A percentile compares a stretch with the other conserved stretches of the same genome.
These are phyloP conservation scores for Leucogyrophana mollusca DNA, from an alignment of 768 basidiomycete genomes.

Conservation along the genomic window DNA sequence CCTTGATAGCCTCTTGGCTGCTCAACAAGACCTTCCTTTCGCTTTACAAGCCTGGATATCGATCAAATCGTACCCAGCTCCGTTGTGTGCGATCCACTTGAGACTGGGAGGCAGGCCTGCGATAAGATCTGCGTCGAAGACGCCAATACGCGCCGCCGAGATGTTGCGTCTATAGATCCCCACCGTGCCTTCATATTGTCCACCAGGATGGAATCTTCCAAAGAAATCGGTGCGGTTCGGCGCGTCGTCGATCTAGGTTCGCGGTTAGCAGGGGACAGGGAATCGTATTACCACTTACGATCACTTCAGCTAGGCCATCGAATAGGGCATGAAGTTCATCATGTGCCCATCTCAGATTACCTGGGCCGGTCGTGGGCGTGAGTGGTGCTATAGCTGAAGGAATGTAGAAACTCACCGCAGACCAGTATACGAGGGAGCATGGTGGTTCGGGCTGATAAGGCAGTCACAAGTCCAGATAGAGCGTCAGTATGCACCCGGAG, in stretches of 20 bases:
- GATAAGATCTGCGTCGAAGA: conserved; percentile 78
- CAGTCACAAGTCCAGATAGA: no score
- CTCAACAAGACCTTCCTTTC: conserved; percentile 45
- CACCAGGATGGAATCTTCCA: conserved; percentile 53
- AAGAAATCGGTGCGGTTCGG: conserved; percentile 64
- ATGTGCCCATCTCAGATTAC: conserved; percentile 73
- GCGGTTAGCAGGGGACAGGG: background rate
- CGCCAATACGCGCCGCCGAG: conserved; percentile 59
- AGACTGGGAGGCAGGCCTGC: conserved; percentile 52
- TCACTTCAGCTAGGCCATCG: conserved; percentile 64
- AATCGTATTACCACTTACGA: conserved; percentile 51
- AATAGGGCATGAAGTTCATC: conserved; percentile 66
- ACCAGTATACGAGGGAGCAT: conserved; percentile 25
- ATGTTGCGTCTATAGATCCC: conserved; percentile 77
- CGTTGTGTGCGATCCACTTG: conserved; percentile 85
- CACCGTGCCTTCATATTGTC: conserved; percentile 69
- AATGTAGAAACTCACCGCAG: conserved; percentile 19
- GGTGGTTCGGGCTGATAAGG: conserved; percentile 6
- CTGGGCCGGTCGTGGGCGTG: conserved; percentile 30
- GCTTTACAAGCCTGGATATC: conserved; percentile 70
- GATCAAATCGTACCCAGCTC: conserved; percentile 84
- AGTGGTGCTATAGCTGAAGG: background rate
- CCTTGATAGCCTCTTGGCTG: background rate
- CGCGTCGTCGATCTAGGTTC: conserved; percentile 18
- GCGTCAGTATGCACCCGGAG: no score